Evolutionary conservation across 164 flowering plant genomes (phyloP).

Genomic region (Vitis labrusca): DNA sequence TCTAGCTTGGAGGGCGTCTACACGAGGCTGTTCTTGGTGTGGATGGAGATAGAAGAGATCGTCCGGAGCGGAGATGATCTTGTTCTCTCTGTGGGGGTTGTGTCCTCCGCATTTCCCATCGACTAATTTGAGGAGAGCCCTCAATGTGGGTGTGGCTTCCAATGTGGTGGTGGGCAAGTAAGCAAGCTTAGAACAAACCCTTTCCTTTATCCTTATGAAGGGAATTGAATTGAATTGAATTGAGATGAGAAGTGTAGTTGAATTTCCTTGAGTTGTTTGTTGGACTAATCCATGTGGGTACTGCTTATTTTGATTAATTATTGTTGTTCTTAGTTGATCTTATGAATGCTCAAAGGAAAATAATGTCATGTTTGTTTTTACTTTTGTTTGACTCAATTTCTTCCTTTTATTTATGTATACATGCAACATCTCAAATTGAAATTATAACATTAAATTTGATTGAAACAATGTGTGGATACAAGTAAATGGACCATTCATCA

Average conservation of each 20-base stretch:
- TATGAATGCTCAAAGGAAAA: no score
- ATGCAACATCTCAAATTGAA: no score
- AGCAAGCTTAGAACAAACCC: slow-evolving; percentile 17
- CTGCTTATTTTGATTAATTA: neutral
- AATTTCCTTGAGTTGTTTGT: neutral
- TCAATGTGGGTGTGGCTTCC: slow-evolving; percentile 52
- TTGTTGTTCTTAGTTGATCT: neutral
- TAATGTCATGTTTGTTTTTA: no score
- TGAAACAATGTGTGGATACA: no score
- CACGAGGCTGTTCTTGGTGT: slow-evolving; percentile 38
- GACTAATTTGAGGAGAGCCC: slow-evolving; percentile 43
- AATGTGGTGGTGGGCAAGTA: slow-evolving; percentile 21
- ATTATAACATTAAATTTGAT: no score
- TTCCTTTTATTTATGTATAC: no score
- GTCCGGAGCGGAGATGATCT: slow-evolving; percentile 29
- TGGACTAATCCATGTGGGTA: neutral
- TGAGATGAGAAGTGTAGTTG: neutral
- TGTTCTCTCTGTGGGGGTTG: slow-evolving; percentile 50
- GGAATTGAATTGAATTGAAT: neutral
- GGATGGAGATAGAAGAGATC: slow-evolving; percentile 48
- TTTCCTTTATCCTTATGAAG: slow-evolving; percentile 27
- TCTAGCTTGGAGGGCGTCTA: slow-evolving; percentile 32
- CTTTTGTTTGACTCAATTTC: no score
- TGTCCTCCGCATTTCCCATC: slow-evolving; percentile 34
- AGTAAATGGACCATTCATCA: no score